Conservation (phyloP, 2,329 filamentous ascomycete species). For the Alternaria novae-zelandiae region DNA sequence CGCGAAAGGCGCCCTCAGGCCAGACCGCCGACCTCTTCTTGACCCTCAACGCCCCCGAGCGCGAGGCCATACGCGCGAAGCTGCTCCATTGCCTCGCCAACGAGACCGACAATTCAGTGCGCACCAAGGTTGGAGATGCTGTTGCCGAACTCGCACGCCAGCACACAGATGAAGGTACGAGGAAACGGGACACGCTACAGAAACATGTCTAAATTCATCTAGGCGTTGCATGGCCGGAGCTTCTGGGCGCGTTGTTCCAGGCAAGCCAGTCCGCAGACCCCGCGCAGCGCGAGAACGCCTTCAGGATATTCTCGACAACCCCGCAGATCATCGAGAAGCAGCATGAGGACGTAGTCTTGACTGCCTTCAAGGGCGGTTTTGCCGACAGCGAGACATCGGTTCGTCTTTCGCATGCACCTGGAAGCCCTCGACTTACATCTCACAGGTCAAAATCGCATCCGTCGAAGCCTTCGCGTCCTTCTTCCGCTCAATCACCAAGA, state of each 20-base stretch:
- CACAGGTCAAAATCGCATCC: constrained; percentile 83
- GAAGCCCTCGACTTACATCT: constrained; percentile 13
- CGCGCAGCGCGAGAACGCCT: constrained; percentile 88
- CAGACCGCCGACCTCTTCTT: constrained; percentile 82
- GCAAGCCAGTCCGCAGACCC: constrained; percentile 85
- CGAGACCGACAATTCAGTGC: constrained; percentile 75
- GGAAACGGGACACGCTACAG: neutral
- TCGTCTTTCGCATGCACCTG: constrained; percentile 28
- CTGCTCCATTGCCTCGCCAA: constrained; percentile 76
- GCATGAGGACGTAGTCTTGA: constrained; percentile 87
- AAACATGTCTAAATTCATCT: constrained; percentile 17
- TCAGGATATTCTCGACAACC: constrained; percentile 93
- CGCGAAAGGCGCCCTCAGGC: constrained; percentile 74
- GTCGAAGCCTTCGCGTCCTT: constrained; percentile 98
- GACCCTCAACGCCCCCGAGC: constrained; percentile 75
- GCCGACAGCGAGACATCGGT: constrained; percentile 84
- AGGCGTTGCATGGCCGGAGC: constrained; percentile 89
- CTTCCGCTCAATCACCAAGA: constrained; percentile 89
- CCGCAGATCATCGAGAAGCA: constrained; percentile 95
- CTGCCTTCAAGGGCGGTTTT: constrained; percentile 90
- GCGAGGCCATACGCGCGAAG: constrained; percentile 80
- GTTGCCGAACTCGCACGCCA: constrained; percentile 94
- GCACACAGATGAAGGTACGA: constrained; percentile 88
- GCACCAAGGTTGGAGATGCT: constrained; percentile 97
- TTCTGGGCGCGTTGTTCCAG: constrained; percentile 84